Conservation (phyloP, 176 grass and related monocot species). For the Rhynchospora tenuis region DNA sequence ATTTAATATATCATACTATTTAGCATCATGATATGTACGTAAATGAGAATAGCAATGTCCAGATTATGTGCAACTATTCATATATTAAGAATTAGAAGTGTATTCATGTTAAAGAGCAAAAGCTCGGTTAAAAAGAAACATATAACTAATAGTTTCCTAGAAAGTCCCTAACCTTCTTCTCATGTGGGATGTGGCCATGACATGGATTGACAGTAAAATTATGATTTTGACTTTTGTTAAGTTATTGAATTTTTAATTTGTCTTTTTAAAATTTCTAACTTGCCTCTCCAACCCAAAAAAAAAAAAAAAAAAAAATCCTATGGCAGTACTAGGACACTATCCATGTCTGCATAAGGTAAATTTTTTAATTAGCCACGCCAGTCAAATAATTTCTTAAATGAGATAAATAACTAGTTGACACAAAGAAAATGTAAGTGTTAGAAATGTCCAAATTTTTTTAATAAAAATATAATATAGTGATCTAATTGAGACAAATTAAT, state of each 20-base stretch:
- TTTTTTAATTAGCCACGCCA: background rate
- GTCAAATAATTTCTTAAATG: background rate
- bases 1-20: background rate
- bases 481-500: background rate
- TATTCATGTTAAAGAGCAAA: background rate
- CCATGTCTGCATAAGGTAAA: background rate
- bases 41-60: no score
- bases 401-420: background rate
- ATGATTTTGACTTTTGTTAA: background rate
- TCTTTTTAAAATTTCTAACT: background rate
- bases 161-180: background rate
- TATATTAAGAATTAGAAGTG: background rate
- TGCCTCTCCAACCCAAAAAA: background rate
- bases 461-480: background rate
- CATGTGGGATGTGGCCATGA: background rate
- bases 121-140: background rate
- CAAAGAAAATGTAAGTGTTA: background rate
- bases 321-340: background rate
- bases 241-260: background rate
- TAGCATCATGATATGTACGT: background rate
- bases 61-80: no score
- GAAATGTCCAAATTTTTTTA: background rate
- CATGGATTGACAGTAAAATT: background rate
- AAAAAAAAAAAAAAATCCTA: no score
- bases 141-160: background rate